These are phyloP conservation scores for Lactifluus echinatus DNA, from an alignment of 768 basidiomycete species.

Conservation along the genomic window DNA sequence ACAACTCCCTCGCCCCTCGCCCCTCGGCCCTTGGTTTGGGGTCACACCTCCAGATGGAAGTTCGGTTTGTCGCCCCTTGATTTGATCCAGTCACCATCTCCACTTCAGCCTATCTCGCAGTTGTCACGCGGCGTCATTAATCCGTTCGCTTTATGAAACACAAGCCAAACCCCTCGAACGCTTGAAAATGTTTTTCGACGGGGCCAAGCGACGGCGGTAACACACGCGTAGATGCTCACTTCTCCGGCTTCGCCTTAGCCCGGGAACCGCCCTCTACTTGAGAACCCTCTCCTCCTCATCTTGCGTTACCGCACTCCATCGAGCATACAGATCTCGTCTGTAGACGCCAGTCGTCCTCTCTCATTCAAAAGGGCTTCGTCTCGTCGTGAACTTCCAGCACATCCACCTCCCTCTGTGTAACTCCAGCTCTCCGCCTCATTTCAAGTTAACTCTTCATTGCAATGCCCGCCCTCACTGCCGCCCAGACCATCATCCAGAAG, in stretches of 20 bases:
- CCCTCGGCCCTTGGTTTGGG: not conserved
- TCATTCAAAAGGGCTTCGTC: constrained; percentile 8
- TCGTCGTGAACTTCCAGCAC: not conserved
- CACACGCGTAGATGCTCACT: not conserved
- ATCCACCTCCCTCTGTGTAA: not conserved
- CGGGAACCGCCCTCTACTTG: not conserved
- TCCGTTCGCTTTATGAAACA: constrained; percentile 7
- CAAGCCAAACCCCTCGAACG: not conserved
- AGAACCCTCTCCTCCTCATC: not conserved
- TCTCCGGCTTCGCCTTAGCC: constrained; percentile 11
- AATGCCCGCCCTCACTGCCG: constrained; percentile 13
- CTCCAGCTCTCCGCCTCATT: not conserved
- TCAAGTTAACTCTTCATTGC: not conserved
- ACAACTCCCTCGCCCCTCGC: no score
- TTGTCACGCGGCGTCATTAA: constrained; percentile 13
- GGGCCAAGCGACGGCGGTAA: constrained; percentile 1
- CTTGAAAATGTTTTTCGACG: not conserved
- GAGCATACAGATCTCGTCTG: not conserved
- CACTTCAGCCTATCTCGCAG: not conserved
- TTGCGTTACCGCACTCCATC: not conserved
- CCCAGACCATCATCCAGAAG: not conserved
- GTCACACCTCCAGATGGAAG: not conserved
- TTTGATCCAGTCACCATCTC: not conserved
- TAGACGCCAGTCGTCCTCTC: constrained; percentile 7
- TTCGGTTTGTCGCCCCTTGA: not conserved